Evolutionary conservation across 2,329 filamentous ascomycete species (phyloP).

Genomic region (Aureobasidium pullulans): DNA sequence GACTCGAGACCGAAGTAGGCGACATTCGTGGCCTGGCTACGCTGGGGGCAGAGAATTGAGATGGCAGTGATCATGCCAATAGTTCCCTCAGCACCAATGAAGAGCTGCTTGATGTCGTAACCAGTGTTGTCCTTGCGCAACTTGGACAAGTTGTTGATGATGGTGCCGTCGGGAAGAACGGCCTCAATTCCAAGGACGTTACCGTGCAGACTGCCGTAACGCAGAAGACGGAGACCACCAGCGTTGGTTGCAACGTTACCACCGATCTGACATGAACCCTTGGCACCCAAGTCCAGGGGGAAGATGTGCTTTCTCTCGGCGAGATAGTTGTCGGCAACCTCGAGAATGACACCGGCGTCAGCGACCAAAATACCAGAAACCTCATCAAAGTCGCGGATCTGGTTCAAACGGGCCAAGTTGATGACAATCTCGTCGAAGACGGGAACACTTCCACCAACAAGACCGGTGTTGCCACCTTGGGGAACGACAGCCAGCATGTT

Average conservation of each 20-base stretch:
- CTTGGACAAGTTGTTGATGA: conserved; percentile 80
- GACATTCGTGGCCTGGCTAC: conserved; percentile 83
- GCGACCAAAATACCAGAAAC: conserved; percentile 84
- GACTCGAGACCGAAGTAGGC: conserved; percentile 88
- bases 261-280: conserved; percentile 93
- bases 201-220: conserved; percentile 92
- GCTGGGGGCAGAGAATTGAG: conserved; percentile 81
- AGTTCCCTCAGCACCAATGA: conserved; percentile 92
- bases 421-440: conserved; percentile 98
- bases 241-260: conserved; percentile 96
- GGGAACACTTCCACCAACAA: conserved; percentile 91
- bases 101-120: conserved; percentile 93
- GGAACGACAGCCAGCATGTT: conserved; percentile 88
- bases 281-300: conserved; percentile 92
- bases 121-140: conserved; percentile 98
- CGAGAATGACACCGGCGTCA: conserved; percentile 86
- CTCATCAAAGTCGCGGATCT: conserved; percentile 85
- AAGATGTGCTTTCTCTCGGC: conserved; percentile 82
- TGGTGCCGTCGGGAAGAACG: conserved; percentile 85
- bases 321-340: conserved; percentile 79
- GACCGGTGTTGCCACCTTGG: conserved; percentile 92
- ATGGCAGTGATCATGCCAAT: conserved; percentile 89
- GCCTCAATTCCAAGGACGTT: conserved; percentile 88
- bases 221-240: conserved; percentile 77
- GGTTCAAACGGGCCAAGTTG: conserved; percentile 83